Evolutionary conservation across 306 rosid species (phyloP), one percentile per base, ranked within the genome.

Genomic region (Biancaea sappan): DNA sequence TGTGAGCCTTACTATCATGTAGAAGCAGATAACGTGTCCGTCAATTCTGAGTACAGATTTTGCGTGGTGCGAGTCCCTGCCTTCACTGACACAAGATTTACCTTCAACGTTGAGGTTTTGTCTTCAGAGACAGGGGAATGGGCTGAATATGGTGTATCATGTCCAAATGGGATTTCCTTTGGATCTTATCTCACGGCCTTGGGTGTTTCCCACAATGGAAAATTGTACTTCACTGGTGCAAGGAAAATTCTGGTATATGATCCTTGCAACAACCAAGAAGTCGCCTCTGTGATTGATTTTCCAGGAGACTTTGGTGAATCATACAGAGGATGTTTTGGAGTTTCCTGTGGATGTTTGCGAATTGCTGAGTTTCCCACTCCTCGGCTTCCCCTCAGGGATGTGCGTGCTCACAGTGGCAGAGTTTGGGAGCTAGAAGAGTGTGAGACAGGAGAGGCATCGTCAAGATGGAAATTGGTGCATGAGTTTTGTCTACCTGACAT

Each of bases 151-250:
- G 28, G 41, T 12, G 67, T 75, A 44, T 75, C 73, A 1, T 66
- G 80, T 8, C 67, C 80, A 13, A 66, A 57, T 16, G 74, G 80
- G 1, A 52, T 75, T 15, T 19, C 73, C 16, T 75, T 72, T 1
- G 66, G 79, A 31, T 53, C 40, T 41, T 75, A 28, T 18, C 79
- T 53, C 8, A 66, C 57, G 7, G 31, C 66, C 2, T 14, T 40
- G 43, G 29, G 79, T 16, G 73, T 75, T 28, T 72, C 22, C 5
- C 57, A 64, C 18, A 63, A 75, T 18, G 79, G 73, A 51, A 52
- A 51, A 6, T 65, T 75, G 66, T 75, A 75, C 79, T 75, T 75
- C 41, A 62, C 22, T 3, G 60, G 77, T 31, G 70, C 44, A 47
- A 56, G 61, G n/a, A 60, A 6, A 58, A 6, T 73, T 0, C 77